Evolutionary conservation across 2,329 filamentous ascomycete genomes (phyloP).

Genomic region (Colletotrichum trifolii): DNA sequence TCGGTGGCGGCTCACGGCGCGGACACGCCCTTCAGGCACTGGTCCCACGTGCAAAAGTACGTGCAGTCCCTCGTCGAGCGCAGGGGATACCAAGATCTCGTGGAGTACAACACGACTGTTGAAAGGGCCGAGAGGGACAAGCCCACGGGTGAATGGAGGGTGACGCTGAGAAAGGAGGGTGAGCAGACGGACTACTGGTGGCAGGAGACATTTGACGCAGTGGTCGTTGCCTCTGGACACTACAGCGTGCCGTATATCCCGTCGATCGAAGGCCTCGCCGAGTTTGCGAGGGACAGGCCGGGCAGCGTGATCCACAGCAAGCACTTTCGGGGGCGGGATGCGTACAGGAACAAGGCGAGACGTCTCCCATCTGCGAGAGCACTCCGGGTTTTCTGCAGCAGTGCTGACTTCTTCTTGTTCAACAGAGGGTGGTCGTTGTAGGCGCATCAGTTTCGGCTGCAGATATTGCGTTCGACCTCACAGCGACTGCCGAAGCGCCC

Average conservation of each 20-base stretch:
- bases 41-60: constrained; percentile 66
- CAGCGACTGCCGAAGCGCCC: constrained; percentile 56
- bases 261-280: constrained; percentile 57
- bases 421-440: constrained; percentile 67
- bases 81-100: constrained; percentile 62
- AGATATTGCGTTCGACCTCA: constrained; percentile 68
- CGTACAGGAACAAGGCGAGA: constrained; percentile 57
- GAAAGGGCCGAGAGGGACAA: constrained; percentile 65
- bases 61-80: constrained; percentile 62
- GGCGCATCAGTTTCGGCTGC: constrained; percentile 73
- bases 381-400: not conserved
- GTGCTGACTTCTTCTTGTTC: not conserved
- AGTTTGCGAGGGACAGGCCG: constrained; percentile 55
- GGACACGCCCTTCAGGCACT: constrained; percentile 71
- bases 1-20: constrained; percentile 58
- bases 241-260: constrained; percentile 69
- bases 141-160: constrained; percentile 57
- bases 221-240: constrained; percentile 70
- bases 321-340: constrained; percentile 59
- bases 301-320: constrained; percentile 67
- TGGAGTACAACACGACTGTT: constrained; percentile 70
- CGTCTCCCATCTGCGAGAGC: accelerated
- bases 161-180: constrained; percentile 59
- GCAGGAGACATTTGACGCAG: constrained; percentile 70
- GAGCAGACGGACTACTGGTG: constrained; percentile 66